Percentiles rank a stretch among this genome's conserved stretches.
Conservation (phyloP, 2,329 filamentous ascomycete species). For the Colletotrichum sp. region DNA sequence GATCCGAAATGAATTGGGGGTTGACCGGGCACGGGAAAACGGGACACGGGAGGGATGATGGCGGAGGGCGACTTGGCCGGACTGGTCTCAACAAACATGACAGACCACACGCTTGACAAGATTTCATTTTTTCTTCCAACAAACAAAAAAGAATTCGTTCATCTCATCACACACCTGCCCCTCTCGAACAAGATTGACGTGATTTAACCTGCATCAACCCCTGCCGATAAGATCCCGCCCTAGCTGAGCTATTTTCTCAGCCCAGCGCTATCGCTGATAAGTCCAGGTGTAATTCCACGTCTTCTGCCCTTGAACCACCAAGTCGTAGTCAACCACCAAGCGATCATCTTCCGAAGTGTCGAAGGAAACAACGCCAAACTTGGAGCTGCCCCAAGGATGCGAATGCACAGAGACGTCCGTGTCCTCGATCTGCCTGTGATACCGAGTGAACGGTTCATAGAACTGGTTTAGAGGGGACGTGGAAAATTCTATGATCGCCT, state of each 20-base stretch:
- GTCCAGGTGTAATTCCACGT: conserved; percentile 8
- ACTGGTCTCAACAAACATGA: neutral
- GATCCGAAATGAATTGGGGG: neutral
- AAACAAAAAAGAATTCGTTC: neutral
- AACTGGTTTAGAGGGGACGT: conserved; percentile 72
- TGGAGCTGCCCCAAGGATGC: conserved; percentile 12
- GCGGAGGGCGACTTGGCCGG: neutral
- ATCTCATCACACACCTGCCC: neutral
- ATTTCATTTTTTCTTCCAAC: neutral
- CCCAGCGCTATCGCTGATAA: neutral
- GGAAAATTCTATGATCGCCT: conserved; percentile 67
- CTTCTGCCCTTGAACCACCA: neutral
- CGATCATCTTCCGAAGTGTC: neutral
- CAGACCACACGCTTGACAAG: neutral
- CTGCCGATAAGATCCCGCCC: neutral
- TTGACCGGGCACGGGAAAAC: neutral
- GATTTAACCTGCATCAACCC: neutral
- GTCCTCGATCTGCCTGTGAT: conserved; percentile 62
- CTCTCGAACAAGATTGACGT: neutral
- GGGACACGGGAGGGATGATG: neutral
- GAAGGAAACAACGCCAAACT: neutral
- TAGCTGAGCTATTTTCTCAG: neutral
- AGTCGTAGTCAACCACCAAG: neutral
- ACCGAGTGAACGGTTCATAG: conserved; percentile 64
- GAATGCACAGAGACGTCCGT: conserved; percentile 10